Conservation (phyloP, 805 yeast genomes). For the Lipomyces sp. region DNA sequence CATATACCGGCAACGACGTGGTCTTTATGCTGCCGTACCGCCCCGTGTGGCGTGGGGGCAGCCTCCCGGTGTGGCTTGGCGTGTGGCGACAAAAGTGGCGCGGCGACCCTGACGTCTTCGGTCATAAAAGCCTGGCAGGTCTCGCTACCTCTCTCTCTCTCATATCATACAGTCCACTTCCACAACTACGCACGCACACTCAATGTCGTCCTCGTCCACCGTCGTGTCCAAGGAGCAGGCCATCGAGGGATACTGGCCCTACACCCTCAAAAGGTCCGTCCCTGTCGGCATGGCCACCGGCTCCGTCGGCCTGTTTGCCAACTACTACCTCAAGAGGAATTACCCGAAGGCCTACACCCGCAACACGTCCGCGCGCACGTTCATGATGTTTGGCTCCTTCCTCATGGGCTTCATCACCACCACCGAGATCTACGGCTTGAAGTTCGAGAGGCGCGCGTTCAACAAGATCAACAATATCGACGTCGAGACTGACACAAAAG, state of each 20-base stretch:
- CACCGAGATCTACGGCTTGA: slow-evolving; percentile 21
- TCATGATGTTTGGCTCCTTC: slow-evolving; percentile 19
- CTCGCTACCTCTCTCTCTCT: too few relatives aligned
- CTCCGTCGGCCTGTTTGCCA: slow-evolving; percentile 13
- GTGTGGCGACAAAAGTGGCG: too few relatives aligned
- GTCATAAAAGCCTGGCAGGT: too few relatives aligned
- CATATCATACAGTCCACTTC: too few relatives aligned
- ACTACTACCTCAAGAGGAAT: slow-evolving; percentile 10
- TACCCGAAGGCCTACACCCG: slow-evolving; percentile 9
- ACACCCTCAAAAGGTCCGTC: slow-evolving; percentile 21
- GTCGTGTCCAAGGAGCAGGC: background rate
- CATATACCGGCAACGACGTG: too few relatives aligned
- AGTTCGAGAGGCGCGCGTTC: slow-evolving; percentile 31
- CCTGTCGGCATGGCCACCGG: slow-evolving; percentile 23
- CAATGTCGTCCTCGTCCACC: background rate
- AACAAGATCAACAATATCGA: slow-evolving; percentile 33
- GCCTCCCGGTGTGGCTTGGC: too few relatives aligned
- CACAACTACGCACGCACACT: too few relatives aligned
- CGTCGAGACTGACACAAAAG: slow-evolving; percentile 6
- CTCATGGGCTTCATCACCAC: slow-evolving; percentile 24
- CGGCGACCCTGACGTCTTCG: too few relatives aligned
- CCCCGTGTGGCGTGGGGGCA: too few relatives aligned
- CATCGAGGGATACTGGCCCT: slow-evolving; percentile 23
- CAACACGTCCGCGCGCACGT: slow-evolving; percentile 18
- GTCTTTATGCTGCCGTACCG: too few relatives aligned